phyloP scores from a whole-genome alignment of 2,329 filamentous ascomycete species.

The Byssochlamys sp. region DNA sequence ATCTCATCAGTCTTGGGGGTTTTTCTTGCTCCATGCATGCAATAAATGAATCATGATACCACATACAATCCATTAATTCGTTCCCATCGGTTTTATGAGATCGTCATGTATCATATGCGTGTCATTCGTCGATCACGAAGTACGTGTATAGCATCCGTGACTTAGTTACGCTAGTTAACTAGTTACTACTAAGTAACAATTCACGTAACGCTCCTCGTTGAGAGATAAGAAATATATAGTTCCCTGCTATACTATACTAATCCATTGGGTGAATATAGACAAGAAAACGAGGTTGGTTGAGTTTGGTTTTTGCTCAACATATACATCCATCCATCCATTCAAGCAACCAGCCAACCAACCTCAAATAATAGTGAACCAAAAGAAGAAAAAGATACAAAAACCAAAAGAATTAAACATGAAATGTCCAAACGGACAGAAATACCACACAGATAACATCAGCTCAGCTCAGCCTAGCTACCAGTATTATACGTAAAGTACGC shows the following conservation, averaged over 20 bases:
- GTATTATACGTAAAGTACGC: constrained; percentile 27
- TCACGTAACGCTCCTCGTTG: too few relatives aligned
- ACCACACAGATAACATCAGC: background rate
- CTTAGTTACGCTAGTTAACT: too few relatives aligned
- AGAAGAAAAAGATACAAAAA: background rate
- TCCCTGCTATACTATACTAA: background rate
- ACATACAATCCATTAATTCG: background rate
- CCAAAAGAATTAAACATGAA: background rate
- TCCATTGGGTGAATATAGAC: background rate
- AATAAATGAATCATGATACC: background rate
- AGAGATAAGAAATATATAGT: background rate
- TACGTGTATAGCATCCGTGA: too few relatives aligned
- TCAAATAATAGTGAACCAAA: background rate
- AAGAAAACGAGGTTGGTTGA: background rate
- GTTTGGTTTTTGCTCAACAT: background rate
- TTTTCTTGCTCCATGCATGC: background rate
- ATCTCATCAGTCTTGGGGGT: background rate
- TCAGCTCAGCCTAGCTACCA: background rate
- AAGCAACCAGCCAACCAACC: background rate
- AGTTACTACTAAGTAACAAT: too few relatives aligned
- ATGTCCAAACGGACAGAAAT: background rate
- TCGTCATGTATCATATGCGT: too few relatives aligned
- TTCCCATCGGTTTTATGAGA: too few relatives aligned
- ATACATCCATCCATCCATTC: background rate
- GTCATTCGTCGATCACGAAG: too few relatives aligned